Percentiles rank a stretch among this genome's conserved stretches.
These are phyloP conservation scores for Pyrenopolyporus hunteri DNA, from an alignment of 495 filamentous ascomycete species.

Conservation along the genomic window DNA sequence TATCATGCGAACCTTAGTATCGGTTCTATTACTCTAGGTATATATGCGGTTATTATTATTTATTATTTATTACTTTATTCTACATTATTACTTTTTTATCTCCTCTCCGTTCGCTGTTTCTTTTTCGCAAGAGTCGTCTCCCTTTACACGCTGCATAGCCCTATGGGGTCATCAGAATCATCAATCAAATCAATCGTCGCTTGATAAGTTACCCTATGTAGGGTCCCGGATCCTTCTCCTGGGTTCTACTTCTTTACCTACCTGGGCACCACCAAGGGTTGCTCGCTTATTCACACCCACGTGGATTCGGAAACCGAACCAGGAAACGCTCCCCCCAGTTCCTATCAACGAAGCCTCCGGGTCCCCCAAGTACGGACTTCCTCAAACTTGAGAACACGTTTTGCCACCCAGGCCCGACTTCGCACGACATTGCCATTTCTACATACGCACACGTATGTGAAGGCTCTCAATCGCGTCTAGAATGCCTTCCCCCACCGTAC, in stretches of 20 bases:
- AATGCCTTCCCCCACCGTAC: conserved; percentile 3
- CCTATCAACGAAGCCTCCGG: not conserved
- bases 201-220: not conserved
- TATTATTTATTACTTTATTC: not conserved
- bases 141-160: not conserved
- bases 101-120: too few species aligned
- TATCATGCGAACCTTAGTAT: conserved; percentile 23
- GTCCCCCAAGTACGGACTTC: conserved; percentile 4
- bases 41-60: conserved; percentile 6
- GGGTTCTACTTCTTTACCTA: conserved; percentile 2
- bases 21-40: conserved; percentile 4
- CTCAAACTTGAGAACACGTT: conserved; percentile 8
- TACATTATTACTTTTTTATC: not conserved
- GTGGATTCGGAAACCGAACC: conserved; percentile 23
- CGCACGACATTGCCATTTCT: conserved; percentile 12
- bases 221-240: not conserved
- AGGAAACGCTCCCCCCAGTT: not conserved
- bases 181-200: not conserved
- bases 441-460: not conserved
- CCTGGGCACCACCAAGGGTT: too few species aligned
- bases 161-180: not conserved
- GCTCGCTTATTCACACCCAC: conserved; percentile 21
- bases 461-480: not conserved
- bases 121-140: too few species aligned
- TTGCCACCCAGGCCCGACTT: not conserved